Percentiles rank a stretch among this genome's conserved stretches.
phyloP scores from a whole-genome alignment of 2,329 filamentous ascomycete genomes.

The Venturia carpophila region DNA sequence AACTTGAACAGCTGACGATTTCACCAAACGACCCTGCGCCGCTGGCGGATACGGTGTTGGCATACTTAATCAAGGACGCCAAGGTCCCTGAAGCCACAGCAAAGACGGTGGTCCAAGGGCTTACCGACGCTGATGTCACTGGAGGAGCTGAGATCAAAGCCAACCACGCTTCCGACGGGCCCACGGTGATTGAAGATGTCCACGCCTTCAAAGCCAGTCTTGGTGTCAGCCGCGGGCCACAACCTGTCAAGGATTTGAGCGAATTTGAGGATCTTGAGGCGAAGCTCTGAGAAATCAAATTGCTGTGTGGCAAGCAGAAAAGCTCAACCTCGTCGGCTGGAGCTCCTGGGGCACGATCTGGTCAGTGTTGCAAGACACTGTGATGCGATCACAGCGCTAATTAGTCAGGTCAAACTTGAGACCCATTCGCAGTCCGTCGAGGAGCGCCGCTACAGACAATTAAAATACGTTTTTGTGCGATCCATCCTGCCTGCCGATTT shows the following conservation, averaged over 20 bases:
- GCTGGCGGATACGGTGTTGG: slow-evolving; percentile 44
- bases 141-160: slow-evolving; percentile 36
- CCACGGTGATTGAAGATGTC: slow-evolving; percentile 61
- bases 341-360: neutral
- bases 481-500: neutral
- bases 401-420: neutral
- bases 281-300: slow-evolving; percentile 55
- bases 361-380: neutral
- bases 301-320: neutral
- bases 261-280: slow-evolving; percentile 80
- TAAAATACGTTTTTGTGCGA: neutral
- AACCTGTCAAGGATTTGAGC: slow-evolving; percentile 64
- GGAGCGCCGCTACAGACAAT: neutral
- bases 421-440: neutral
- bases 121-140: slow-evolving; percentile 37
- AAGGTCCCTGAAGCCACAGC: slow-evolving; percentile 45
- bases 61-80: slow-evolving; percentile 38
- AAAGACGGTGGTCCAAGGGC: slow-evolving; percentile 40
- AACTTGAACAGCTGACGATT: neutral
- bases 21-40: slow-evolving; percentile 38
- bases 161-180: slow-evolving; percentile 27
- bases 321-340: neutral
- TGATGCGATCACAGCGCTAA: neutral
- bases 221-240: slow-evolving; percentile 62
- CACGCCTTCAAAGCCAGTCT: slow-evolving; percentile 71